These are phyloP conservation scores for Lactarius psammicola DNA, from an alignment of 768 basidiomycete genomes.

Conservation along the genomic window DNA sequence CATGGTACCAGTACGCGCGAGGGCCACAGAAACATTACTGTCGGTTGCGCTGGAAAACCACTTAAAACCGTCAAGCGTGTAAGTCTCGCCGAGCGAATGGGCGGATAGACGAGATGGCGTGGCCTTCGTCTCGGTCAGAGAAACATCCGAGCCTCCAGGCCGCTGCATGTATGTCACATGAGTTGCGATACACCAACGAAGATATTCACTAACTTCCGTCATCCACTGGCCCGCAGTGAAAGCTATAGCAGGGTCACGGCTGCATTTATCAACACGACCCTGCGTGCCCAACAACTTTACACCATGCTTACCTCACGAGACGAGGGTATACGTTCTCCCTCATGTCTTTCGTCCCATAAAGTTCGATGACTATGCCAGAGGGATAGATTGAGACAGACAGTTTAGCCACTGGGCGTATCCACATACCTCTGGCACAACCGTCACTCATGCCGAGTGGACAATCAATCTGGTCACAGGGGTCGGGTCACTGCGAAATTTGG, in stretches of 20 bases:
- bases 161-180: constrained; percentile 44
- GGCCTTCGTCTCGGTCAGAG: constrained; percentile 68
- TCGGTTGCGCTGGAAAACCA: constrained; percentile 87
- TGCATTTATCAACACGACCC: constrained; percentile 1
- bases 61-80: constrained; percentile 67
- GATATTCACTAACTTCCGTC: constrained; percentile 55
- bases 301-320: constrained; percentile 51
- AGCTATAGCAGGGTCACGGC: constrained; percentile 58
- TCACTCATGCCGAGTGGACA: constrained; percentile 83
- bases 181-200: constrained; percentile 14
- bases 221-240: constrained; percentile 84
- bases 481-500: neutral
- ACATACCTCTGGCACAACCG: constrained; percentile 59
- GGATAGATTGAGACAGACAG: neutral
- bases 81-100: constrained; percentile 48
- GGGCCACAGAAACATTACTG: constrained; percentile 64
- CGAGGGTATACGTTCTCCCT: constrained; percentile 57
- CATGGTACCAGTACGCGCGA: constrained; percentile 65
- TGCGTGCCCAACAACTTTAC: neutral
- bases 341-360: constrained; percentile 58
- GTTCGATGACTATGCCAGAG: constrained; percentile 52
- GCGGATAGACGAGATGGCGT: constrained; percentile 36
- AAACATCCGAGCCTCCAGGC: constrained; percentile 74
- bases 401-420: no score
- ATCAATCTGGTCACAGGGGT: constrained; percentile 45